These are phyloP conservation scores for Stemphylium beticola DNA, from an alignment of 2,329 filamentous ascomycete species.

Conservation along the genomic window DNA sequence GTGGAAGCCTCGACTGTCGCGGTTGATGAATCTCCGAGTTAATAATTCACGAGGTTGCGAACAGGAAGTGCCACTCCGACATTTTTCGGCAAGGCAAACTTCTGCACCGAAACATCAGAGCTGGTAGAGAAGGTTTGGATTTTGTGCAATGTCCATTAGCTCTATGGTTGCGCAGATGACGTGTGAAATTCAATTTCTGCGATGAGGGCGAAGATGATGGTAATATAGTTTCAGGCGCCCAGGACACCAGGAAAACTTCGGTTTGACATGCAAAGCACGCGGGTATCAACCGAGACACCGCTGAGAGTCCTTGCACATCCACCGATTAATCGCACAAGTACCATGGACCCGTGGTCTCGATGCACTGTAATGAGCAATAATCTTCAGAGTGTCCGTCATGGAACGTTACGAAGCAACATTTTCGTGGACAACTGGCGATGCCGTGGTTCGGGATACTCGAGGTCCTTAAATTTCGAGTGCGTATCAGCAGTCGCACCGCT, in stretches of 20 bases:
- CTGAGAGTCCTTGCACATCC: conserved; percentile 10
- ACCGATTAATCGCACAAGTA: conserved; percentile 25
- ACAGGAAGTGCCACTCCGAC: not conserved
- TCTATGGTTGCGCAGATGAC: too few relatives aligned
- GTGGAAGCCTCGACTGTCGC: not conserved
- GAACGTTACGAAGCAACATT: conserved; percentile 12
- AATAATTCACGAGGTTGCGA: not conserved
- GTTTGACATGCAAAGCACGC: not conserved
- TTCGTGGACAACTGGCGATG: conserved; percentile 8
- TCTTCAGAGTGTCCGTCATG: conserved; percentile 4
- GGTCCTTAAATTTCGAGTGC: conserved; percentile 8
- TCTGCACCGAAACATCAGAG: too few relatives aligned
- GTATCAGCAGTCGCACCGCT: conserved; percentile 59
- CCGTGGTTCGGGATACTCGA: conserved; percentile 11
- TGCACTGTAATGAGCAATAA: conserved; percentile 12
- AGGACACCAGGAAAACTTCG: not conserved
- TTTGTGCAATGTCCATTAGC: too few relatives aligned
- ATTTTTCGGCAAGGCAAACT: too few relatives aligned
- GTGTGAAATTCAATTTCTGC: too few relatives aligned
- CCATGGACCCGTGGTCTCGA: conserved; percentile 13
- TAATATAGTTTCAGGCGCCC: too few relatives aligned
- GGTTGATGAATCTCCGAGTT: not conserved
- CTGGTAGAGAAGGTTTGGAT: too few relatives aligned
- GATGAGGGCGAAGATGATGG: too few relatives aligned
- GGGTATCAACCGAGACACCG: not conserved